These are phyloP conservation scores for Coemansia sp. DNA, from an alignment of 192 early-diverging fungal species.

Conservation along the genomic window DNA sequence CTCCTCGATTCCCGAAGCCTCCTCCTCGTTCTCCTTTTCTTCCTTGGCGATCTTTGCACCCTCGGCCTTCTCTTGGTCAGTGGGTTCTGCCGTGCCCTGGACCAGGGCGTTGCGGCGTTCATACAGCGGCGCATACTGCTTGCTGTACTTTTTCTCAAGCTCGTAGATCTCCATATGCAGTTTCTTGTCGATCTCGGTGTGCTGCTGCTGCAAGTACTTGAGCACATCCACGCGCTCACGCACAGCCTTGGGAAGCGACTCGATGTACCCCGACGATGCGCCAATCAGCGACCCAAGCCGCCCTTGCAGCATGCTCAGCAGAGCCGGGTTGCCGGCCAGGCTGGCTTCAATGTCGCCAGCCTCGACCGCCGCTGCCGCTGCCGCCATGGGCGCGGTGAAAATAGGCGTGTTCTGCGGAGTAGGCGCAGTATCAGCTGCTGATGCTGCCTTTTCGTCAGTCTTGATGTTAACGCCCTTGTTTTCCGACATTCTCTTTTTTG, in stretches of 20 bases:
- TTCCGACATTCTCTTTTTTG: constrained; percentile 17
- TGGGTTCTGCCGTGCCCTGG: constrained; percentile 83
- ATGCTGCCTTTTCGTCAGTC: constrained; percentile 57
- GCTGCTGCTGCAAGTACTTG: constrained; percentile 86
- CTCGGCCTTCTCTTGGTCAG: constrained; percentile 74
- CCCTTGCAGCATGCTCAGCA: constrained; percentile 73
- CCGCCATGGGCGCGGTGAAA: constrained; percentile 56
- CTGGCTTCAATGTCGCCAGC: constrained; percentile 40
- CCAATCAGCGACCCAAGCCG: constrained; percentile 80
- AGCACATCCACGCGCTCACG: constrained; percentile 85
- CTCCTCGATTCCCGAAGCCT: constrained; percentile 37
- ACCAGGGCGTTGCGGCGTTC: constrained; percentile 83
- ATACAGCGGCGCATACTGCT: constrained; percentile 84
- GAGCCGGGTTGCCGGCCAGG: constrained; percentile 58
- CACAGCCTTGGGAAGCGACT: constrained; percentile 73
- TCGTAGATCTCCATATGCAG: constrained; percentile 93
- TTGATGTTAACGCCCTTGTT: constrained; percentile 62
- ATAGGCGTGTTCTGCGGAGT: constrained; percentile 66
- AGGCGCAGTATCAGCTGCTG: constrained; percentile 52
- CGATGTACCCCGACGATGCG: constrained; percentile 69
- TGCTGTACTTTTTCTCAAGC: constrained; percentile 95
- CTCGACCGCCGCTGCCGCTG: constrained; percentile 26
- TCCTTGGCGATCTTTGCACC: constrained; percentile 65
- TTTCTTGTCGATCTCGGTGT: constrained; percentile 77
- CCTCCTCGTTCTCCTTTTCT: constrained; percentile 54